Evolutionary conservation across 2,329 filamentous ascomycete genomes (phyloP), one percentile per base, ranked within the genome.

Genomic region (Cladosporium sp.): DNA sequence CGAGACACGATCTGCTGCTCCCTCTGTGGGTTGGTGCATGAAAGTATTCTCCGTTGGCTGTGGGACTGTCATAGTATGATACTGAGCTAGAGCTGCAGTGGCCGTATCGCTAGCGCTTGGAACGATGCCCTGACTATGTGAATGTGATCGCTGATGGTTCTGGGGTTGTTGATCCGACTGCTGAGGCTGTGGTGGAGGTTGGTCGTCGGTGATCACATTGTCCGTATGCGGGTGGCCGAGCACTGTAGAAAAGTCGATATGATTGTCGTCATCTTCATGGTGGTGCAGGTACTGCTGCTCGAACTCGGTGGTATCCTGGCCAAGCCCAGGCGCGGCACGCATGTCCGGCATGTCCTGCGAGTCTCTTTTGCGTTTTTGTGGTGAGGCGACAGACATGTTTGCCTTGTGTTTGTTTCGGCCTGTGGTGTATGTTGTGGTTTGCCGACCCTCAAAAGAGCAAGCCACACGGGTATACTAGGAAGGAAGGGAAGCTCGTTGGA

Each of bases 31-130:
- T 30, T 61, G 57, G 15, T 57, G 56, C 53, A 63, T 57, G 50
- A 68, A 80, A 18, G 75, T 71, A 9, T 78, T 66, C 54, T 79
- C 77, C 3, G 77, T 79, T 8, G 76, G 71, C 62, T 78, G 75
- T 12, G 77, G 77, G 16, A 79, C 74, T 12, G 73, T 78, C 76
- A 80, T 79, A 51, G 73, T 73, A 53, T 74, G 72, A 60, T 78
- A 78, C 50, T 67, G 63, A 13, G 71, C 69, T 53, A 76, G 66
- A 5, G 74, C 74, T 12, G 82, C 82, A 16, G 79, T 80, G 43
- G 82, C 81, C 35, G 82, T 84, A 41, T 82, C 82, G 56, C 70
- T 74, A 11, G 73, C 72, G 54, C 66, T 74, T 30, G 72, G 69
- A 62, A 65, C 74, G 57, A 15, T 18, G 27, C 43, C 35, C 18